Evolutionary conservation across 495 filamentous ascomycete genomes (phyloP).

Genomic region (Lophium mytilinum): DNA sequence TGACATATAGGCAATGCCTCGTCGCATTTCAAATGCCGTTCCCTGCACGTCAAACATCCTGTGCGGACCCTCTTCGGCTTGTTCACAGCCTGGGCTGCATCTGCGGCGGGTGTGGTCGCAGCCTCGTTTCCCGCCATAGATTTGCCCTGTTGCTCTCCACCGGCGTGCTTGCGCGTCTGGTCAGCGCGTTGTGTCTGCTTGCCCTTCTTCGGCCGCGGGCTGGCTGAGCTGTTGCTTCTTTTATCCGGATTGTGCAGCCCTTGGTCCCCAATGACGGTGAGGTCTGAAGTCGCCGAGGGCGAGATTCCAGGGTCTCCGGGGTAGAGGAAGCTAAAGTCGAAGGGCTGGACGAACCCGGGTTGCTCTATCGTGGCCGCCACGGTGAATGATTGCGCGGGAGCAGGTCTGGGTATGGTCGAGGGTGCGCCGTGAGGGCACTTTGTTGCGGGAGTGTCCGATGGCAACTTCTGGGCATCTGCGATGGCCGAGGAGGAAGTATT

Average conservation of each 20-base stretch:
- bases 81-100: constrained; percentile 12
- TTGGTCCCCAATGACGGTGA: constrained; percentile 4
- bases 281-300: background rate
- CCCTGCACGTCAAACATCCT: constrained; percentile 38
- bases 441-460: background rate
- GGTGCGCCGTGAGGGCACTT: background rate
- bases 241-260: background rate
- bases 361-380: constrained; percentile 21
- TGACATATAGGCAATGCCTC: constrained; percentile 70
- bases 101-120: constrained; percentile 10
- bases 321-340: constrained; percentile 10
- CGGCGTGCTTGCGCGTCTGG: background rate
- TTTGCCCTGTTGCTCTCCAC: constrained; percentile 7
- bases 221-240: constrained; percentile 5
- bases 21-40: constrained; percentile 68
- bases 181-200: background rate
- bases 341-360: constrained; percentile 8
- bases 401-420: background rate
- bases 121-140: constrained; percentile 7
- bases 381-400: constrained; percentile 6
- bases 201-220: constrained; percentile 5
- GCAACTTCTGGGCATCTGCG: background rate
- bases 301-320: background rate
- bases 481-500: too few species aligned
- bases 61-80: constrained; percentile 37